Base-by-base conservation (phyloP, 2,329 filamentous ascomycete genomes). In the Alternaria longipes region DNA sequence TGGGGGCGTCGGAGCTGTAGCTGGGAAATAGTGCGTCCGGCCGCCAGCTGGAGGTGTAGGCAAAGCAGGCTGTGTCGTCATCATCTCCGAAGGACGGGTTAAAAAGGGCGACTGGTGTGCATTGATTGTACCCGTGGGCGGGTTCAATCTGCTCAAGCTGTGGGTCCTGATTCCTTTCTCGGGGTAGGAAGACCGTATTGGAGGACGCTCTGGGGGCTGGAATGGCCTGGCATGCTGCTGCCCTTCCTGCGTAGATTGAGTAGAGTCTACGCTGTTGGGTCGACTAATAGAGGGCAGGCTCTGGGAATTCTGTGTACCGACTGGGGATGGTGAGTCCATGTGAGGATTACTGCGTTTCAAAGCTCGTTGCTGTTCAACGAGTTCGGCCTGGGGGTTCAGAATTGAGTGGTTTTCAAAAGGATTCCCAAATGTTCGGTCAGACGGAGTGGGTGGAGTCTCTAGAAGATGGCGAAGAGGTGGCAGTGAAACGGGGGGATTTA, bases 141-240 rank as follows among this genome's bases (percentile, higher is more conserved):
- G 77, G 47, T 80, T 79, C 36, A 84, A 68, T 56, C 78, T 46
- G 32, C 82, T 81, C 12, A 85, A 70, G 67, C 85, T 87, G 18
- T 83, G 79, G 26, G 84, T 81, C 62, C 87, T 84, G 58, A 80
- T 79, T 40, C 83, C 89, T 64, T 83, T 82, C 1, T 88, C 86
- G 11, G 85, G 88, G 62, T 88, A 71, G n/a, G 87, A 83, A 34
- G 84, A 83, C 64, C 86, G 80, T 56, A 78, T 50, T 45, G 69
- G 63, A 38, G 70, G 71, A 28, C 67, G 68, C 40, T 68, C 66
- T 30, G 71, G 71, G 5, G 68, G 71, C 40, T 66, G 73, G 57
- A 71, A 77, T 18, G 56, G 69, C 57, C 70, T 70, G 16, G 56
- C 64, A n/a, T 66, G 59, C 11, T 64, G 59, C 12, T 63, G 63